These are phyloP conservation scores for Tetracladium marchalianum DNA, from an alignment of 495 filamentous ascomycete genomes.

Conservation along the genomic window DNA sequence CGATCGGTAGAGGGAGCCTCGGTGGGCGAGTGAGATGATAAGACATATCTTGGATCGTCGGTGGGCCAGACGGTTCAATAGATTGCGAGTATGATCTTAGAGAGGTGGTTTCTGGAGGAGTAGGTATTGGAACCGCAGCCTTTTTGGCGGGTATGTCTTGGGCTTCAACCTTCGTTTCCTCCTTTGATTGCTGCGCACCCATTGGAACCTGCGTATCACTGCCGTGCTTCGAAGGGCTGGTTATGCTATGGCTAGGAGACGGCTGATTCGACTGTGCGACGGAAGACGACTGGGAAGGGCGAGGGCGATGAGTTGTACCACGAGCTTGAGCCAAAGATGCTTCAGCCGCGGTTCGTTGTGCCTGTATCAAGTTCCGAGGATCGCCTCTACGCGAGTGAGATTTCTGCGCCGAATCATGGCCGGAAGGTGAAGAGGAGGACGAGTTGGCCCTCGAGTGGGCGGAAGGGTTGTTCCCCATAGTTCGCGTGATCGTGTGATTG, in stretches of 20 bases:
- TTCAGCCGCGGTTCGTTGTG: slow-evolving; percentile 37
- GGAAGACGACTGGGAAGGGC: slow-evolving; percentile 21
- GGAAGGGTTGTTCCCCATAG: slow-evolving; percentile 35
- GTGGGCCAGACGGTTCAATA: slow-evolving; percentile 26
- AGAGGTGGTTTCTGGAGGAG: slow-evolving; percentile 16
- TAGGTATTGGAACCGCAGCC: slow-evolving; percentile 37
- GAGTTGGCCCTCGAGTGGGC: slow-evolving; percentile 24
- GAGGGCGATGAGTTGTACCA: slow-evolving; percentile 35
- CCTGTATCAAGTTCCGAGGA: slow-evolving; percentile 15
- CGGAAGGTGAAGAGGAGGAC: slow-evolving; percentile 13
- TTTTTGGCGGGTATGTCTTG: slow-evolving; percentile 34
- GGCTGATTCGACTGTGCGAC: slow-evolving; percentile 25
- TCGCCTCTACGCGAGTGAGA: slow-evolving; percentile 12
- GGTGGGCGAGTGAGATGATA: slow-evolving; percentile 66
- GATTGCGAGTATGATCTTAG: slow-evolving; percentile 18
- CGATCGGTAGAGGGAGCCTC: slow-evolving; percentile 82
- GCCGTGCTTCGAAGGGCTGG: slow-evolving; percentile 10
- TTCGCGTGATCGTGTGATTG: slow-evolving; percentile 1
- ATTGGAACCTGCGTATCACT: slow-evolving; percentile 11
- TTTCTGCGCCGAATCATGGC: slow-evolving; percentile 23
- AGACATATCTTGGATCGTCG: slow-evolving; percentile 37
- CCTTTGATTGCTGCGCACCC: slow-evolving; percentile 11
- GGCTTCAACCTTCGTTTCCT: slow-evolving; percentile 7
- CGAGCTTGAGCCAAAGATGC: slow-evolving; percentile 43
- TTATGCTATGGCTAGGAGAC: slow-evolving; percentile 22